Evolutionary conservation across 2,329 filamentous ascomycete species (phyloP).

Genomic region (Phaeosphaeriaceae sp.): DNA sequence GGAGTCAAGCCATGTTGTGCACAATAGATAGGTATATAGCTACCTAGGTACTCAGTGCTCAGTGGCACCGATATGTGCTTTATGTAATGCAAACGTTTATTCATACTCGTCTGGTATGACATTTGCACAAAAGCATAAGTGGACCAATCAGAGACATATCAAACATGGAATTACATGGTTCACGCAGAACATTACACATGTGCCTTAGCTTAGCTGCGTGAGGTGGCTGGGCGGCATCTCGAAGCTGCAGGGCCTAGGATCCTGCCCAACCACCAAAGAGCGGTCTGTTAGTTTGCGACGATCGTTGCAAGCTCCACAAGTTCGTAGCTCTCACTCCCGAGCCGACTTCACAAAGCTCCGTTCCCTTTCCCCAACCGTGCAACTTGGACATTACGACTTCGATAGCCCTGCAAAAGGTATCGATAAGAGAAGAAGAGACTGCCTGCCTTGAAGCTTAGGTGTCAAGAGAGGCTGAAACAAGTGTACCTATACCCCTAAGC

Average conservation of each 20-base stretch:
- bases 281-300: conserved; percentile 26
- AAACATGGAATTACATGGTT: conserved; percentile 11
- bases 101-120: background rate
- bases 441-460: background rate
- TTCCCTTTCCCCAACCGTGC: conserved; percentile 25
- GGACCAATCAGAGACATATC: background rate
- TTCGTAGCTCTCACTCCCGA: conserved; percentile 29
- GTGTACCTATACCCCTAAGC: no score
- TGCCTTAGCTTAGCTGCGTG: conserved; percentile 7
- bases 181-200: conserved; percentile 28
- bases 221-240: conserved; percentile 8
- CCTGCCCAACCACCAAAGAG: conserved; percentile 22
- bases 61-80: no score
- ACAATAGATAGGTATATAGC: background rate
- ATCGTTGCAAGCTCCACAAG: conserved; percentile 33
- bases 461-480: background rate
- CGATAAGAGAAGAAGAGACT: conserved; percentile 1
- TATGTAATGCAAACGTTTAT: no score
- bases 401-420: background rate
- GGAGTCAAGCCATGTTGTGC: background rate
- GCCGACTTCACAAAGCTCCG: conserved; percentile 9
- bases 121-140: background rate
- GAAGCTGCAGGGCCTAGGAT: conserved; percentile 23
- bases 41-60: no score
- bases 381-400: background rate